phyloP scores from a whole-genome alignment of 352 stramenopile genomes.

The Plasmopara halstedii region DNA sequence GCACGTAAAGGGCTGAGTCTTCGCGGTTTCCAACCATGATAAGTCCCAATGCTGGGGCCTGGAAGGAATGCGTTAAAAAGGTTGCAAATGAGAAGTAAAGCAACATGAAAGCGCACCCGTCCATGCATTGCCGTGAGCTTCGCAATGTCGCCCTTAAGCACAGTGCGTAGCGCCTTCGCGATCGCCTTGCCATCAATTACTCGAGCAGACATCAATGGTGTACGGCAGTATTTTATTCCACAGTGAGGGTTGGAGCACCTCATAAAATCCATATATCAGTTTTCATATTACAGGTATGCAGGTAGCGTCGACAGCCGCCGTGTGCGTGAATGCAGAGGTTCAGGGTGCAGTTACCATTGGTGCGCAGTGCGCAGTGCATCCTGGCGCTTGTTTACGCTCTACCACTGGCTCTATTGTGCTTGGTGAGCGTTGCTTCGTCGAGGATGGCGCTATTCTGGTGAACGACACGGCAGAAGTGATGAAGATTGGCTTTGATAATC shows the following conservation, averaged over 20 bases:
- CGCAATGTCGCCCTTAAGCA: slow-evolving; percentile 54
- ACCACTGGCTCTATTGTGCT: slow-evolving; percentile 33
- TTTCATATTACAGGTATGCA: slow-evolving; percentile 1
- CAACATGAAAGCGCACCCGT: slow-evolving; percentile 16
- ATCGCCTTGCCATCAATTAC: slow-evolving; percentile 72
- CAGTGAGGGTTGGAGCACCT: background rate
- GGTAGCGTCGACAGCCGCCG: slow-evolving; percentile 25
- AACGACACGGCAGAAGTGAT: slow-evolving; percentile 25
- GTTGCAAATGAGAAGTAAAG: background rate
- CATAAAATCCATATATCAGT: background rate
- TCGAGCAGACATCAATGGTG: slow-evolving; percentile 16
- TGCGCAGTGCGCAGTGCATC: slow-evolving; percentile 38
- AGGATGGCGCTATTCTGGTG: slow-evolving; percentile 49
- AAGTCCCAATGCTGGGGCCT: slow-evolving; percentile 93
- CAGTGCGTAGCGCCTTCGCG: slow-evolving; percentile 48
- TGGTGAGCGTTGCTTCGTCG: slow-evolving; percentile 63
- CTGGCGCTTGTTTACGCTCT: slow-evolving; percentile 32
- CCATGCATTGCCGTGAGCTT: slow-evolving; percentile 40
- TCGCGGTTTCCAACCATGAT: slow-evolving; percentile 96
- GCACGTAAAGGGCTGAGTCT: slow-evolving; percentile 97
- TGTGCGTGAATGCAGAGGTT: slow-evolving; percentile 47
- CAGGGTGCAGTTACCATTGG: slow-evolving; percentile 34
- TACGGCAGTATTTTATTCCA: background rate
- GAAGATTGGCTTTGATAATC: slow-evolving; percentile 50
- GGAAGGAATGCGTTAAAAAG: background rate